These are phyloP conservation scores for Pichia sp. DNA, from an alignment of 1,139 yeast genomes.

Conservation along the genomic window DNA sequence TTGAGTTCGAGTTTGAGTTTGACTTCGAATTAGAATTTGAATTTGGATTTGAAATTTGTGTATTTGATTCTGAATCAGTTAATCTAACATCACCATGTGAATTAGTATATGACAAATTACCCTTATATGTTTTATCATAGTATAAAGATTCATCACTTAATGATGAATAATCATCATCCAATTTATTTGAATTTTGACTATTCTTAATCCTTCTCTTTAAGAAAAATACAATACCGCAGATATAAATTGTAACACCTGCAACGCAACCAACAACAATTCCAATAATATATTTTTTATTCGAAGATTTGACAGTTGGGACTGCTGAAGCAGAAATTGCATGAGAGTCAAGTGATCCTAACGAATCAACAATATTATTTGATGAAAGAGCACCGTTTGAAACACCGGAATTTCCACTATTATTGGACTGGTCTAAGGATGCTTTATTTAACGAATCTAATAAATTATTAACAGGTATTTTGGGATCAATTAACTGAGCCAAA, in stretches of 20 bases:
- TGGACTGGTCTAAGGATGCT: no score
- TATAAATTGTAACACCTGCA: slow-evolving; percentile 54
- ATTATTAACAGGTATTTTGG: slow-evolving; percentile 57
- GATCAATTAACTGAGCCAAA: slow-evolving; percentile 55
- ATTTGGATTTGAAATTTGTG: no score
- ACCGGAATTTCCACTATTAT: no score
- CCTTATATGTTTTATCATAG: background rate
- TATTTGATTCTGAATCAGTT: slow-evolving; percentile 7
- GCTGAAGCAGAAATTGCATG: slow-evolving; percentile 12
- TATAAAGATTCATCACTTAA: slow-evolving; percentile 4
- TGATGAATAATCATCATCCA: slow-evolving; percentile 8
- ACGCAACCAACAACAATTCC: slow-evolving; percentile 66
- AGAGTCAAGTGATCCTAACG: slow-evolving; percentile 32
- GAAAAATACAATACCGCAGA: slow-evolving; percentile 42
- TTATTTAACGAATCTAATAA: slow-evolving; percentile 27
- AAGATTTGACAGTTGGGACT: slow-evolving; percentile 12
- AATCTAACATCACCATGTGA: slow-evolving; percentile 14
- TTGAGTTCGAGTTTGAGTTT: no score
- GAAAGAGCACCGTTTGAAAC: background rate
- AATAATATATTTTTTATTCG: slow-evolving; percentile 39
- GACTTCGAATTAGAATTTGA: no score
- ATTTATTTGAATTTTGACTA: slow-evolving; percentile 2
- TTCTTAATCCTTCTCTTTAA: slow-evolving; percentile 32
- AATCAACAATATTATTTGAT: slow-evolving; percentile 9
- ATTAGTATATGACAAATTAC: slow-evolving; percentile 5